Base-by-base conservation (phyloP, 345 rosid species). In the Erysimum cheiranthoides region DNA sequence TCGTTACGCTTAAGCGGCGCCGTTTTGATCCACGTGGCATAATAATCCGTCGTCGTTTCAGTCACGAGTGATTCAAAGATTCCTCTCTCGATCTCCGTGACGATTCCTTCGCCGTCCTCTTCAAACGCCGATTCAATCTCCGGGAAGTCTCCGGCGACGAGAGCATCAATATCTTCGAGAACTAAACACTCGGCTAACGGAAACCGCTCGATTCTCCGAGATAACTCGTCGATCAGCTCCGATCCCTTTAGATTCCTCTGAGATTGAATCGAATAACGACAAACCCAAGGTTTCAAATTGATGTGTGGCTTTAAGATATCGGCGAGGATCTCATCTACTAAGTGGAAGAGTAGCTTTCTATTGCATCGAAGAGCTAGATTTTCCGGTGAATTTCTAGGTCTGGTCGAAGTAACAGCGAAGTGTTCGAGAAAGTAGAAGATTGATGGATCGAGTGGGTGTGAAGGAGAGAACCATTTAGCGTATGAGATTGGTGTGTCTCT, bases 391-490 rank as follows among this genome's bases (percentile, higher is more conserved):
- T 47, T 52, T 62, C 73, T 36, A 38, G 62, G 65, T 2, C 11
- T 47, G 6, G 53, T 47, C 10, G 70, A 31, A 66, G 77, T 54
- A 27, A 78, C 21, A 2, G 77, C 69, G 71, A 71, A 82, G 42
- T 70, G 75, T 70, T 91, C 96, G 53, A 91, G 86, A 49, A 78
- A 69, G 76, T 84, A 69, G 81, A 91, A 94, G 66, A 84, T 85
- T 4, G 95, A 86, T 14, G 95, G 90, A 73, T 94, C 83, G 8
- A 92, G 74, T 10, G 93, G 90, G 28, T 84, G 89, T 1, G 94
- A 78, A 17, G 89, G 85, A 61, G 97, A 88, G 82, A 87, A 85
- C 88, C 89, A 85, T 30, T 79, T 62, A 0, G 77, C 74, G 62
- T 74, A 86, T 43, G 93, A 79, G 39, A 85, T 74, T 9, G 82